Evolutionary conservation across 257 asterid species (phyloP).

Genomic region (Penstemon newberryi): DNA sequence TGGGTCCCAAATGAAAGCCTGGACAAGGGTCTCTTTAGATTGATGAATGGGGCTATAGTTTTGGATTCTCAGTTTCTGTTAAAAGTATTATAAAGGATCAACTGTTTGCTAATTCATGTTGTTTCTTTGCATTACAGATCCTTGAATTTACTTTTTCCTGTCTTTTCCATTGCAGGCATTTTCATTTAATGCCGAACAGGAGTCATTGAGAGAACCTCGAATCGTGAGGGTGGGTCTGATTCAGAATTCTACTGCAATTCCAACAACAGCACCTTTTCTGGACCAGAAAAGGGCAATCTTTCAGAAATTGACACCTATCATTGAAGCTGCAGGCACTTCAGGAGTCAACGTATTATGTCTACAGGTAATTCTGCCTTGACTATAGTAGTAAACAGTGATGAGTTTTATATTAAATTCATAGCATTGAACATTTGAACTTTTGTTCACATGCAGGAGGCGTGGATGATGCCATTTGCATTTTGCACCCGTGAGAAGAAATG

Average conservation of each 20-base stretch:
- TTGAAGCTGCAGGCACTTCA: constrained; percentile 86
- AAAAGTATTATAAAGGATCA: constrained; percentile 1
- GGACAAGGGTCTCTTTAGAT: background rate
- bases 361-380: constrained; percentile 57
- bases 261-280: constrained; percentile 65
- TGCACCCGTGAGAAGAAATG: constrained; percentile 97
- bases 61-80: background rate
- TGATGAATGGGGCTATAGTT: constrained; percentile 23
- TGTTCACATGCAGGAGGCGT: constrained; percentile 68
- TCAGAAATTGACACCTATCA: constrained; percentile 67
- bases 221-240: constrained; percentile 84
- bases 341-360: constrained; percentile 87
- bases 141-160: too few relatives aligned
- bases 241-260: constrained; percentile 76
- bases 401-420: constrained; percentile 2
- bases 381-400: constrained; percentile 5
- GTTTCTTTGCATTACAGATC: background rate
- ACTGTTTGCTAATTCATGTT: background rate
- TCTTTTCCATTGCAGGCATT: constrained; percentile 55
- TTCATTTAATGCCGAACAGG: constrained; percentile 68
- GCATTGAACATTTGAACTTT: too few relatives aligned
- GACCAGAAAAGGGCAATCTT: constrained; percentile 80
- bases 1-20: background rate
- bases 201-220: constrained; percentile 74
- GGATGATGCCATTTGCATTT: constrained; percentile 99